Evolutionary conservation across 2,329 filamentous ascomycete genomes (phyloP).

Genomic region (Colletotrichum cereale): DNA sequence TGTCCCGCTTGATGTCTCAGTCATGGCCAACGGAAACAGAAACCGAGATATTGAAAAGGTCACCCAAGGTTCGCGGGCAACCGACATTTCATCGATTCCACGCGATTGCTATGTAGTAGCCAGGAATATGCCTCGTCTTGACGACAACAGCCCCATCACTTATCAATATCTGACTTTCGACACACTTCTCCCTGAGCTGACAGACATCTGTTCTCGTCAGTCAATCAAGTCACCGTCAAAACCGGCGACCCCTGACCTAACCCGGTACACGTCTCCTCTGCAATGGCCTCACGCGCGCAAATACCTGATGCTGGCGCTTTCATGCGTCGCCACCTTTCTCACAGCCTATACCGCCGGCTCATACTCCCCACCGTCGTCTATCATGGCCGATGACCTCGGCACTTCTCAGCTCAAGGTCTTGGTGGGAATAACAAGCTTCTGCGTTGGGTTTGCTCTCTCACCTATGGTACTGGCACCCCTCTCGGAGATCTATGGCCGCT

Average conservation of each 20-base stretch:
- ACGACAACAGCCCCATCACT: conserved; percentile 47
- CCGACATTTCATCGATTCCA: neutral
- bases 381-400: conserved; percentile 75
- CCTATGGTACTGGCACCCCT: conserved; percentile 92
- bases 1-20: conserved; percentile 5
- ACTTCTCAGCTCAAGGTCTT: conserved; percentile 76
- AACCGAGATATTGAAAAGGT: conserved; percentile 27
- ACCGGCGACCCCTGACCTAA: conserved; percentile 74
- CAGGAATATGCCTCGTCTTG: neutral
- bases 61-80: neutral
- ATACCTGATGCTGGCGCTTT: conserved; percentile 76
- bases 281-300: conserved; percentile 80
- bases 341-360: conserved; percentile 86
- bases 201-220: conserved; percentile 38
- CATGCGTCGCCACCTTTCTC: conserved; percentile 80
- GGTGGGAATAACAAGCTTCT: conserved; percentile 85
- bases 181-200: conserved; percentile 51
- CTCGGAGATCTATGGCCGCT: conserved; percentile 87
- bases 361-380: conserved; percentile 76
- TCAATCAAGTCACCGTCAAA: conserved; percentile 48
- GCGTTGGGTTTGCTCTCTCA: conserved; percentile 81
- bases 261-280: conserved; percentile 77
- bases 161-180: conserved; percentile 58
- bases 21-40: conserved; percentile 7
- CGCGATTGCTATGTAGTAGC: neutral